These are phyloP conservation scores for Irpex sp. DNA, from an alignment of 1,284 basidiomycete genomes.

Conservation along the genomic window DNA sequence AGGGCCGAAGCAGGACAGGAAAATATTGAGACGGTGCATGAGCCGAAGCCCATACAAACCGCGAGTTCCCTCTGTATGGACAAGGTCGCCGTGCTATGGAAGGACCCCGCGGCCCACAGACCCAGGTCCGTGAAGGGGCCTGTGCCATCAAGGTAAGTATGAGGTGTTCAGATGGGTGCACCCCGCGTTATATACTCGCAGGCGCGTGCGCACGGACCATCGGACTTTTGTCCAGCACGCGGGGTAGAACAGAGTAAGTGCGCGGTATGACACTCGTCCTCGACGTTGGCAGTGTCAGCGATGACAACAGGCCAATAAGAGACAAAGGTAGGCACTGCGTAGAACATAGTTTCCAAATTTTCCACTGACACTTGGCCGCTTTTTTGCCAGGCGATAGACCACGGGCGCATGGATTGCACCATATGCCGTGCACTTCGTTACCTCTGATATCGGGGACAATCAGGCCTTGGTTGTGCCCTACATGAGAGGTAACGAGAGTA, in stretches of 20 bases:
- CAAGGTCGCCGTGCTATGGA: slow-evolving; percentile 73
- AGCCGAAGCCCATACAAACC: slow-evolving; percentile 65
- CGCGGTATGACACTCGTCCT: background rate
- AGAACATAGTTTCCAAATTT: background rate
- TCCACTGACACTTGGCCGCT: background rate
- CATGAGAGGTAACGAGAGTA: background rate
- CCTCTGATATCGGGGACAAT: background rate
- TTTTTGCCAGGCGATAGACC: background rate
- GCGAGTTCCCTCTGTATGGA: slow-evolving; percentile 40
- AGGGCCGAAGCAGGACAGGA: slow-evolving; percentile 56
- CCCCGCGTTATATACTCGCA: slow-evolving; percentile 18
- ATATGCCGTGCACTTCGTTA: background rate
- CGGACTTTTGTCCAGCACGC: slow-evolving; percentile 7
- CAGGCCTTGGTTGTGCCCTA: background rate
- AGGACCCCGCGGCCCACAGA: slow-evolving; percentile 40
- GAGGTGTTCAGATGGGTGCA: slow-evolving; percentile 20
- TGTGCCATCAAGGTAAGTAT: slow-evolving; percentile 40
- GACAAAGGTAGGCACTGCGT: background rate
- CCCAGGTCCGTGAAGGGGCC: slow-evolving; percentile 37
- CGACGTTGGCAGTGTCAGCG: background rate
- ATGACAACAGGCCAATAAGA: background rate
- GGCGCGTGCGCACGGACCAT: slow-evolving; percentile 28
- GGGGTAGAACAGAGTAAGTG: slow-evolving; percentile 8
- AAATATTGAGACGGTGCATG: slow-evolving; percentile 73
- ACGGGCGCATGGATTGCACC: background rate